Evolutionary conservation across 2,329 filamentous ascomycete genomes (phyloP), one percentile per base, ranked within the genome.

Genomic region (Sporothrix pallida): DNA sequence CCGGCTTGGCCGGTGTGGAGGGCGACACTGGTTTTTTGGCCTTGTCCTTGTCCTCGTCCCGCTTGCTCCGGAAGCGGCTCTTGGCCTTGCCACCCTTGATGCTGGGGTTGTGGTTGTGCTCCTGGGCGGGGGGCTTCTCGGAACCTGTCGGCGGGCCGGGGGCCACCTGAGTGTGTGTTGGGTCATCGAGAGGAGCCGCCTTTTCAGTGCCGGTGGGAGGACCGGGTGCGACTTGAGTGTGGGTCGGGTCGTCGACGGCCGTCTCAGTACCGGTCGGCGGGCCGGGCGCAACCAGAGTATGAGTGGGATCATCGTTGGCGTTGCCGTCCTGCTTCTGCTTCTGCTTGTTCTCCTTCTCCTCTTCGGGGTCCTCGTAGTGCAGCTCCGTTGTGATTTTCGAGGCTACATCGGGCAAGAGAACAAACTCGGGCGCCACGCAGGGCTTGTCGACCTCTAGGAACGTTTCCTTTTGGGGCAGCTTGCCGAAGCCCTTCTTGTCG

Each of bases 401-500:
- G n/a, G 44, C 9, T 13, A 26, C 56, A 20, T 10, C 15, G 26
- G 70, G n/a, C 8, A 70, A 31, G 4, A 48, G 54, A 37, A 69
- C 62, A 3, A 73, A 52, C 26, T 78, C 13, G 2, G 48, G 52
- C 8, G 70, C 78, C 37, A 83, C 74, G 70, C 86, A 88, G 0
- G 86, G 82, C 67, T 79, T 81, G 79, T 79, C 80, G 1, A 86
- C 82, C 62, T 87, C 81, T 2, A 78, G 73, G 75, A 84, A 88
- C 46, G 83, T 79, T 3, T 80, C 77, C 0, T 75, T 70, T 26
- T 26, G 23, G 0, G 79, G 75, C 17, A 81, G 77, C 0, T 77
- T 81, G 1, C 87, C 87, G 0, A 84, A 80, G 0, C 86, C 86
- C 2, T 80, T 78, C 8, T 81, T 79, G 74, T 88, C 87, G 3